These are phyloP conservation scores for Chlamydomonas sp. DNA, from an alignment of 139 green algal species.

Conservation along the genomic window DNA sequence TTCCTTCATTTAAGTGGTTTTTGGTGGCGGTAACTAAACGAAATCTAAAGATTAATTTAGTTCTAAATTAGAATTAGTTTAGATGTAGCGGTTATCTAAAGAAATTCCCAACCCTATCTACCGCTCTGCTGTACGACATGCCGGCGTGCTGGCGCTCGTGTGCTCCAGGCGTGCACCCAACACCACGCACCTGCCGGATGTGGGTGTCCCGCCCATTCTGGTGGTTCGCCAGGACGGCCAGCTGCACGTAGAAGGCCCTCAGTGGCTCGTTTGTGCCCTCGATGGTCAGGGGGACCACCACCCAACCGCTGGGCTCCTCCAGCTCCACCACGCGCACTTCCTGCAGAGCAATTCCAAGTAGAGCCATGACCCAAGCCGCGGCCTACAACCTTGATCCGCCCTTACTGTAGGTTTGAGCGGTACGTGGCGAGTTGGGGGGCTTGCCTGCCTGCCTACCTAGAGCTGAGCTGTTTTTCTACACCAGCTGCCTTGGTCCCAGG, in stretches of 20 bases:
- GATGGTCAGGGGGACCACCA: constrained; percentile 69
- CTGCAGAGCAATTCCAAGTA: constrained; percentile 43
- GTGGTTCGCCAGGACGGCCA: constrained; percentile 92
- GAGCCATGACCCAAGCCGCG: too few relatives aligned
- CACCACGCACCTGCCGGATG: constrained; percentile 73
- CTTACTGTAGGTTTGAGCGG: too few relatives aligned
- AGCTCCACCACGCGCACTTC: constrained; percentile 86
- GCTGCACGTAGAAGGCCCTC: constrained; percentile 69
- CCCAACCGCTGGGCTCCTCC: constrained; percentile 91
- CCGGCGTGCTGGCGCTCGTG: background rate
- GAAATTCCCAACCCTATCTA: background rate
- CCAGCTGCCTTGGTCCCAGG: too few relatives aligned
- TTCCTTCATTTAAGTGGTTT: too few relatives aligned
- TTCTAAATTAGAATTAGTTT: too few relatives aligned
- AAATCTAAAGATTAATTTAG: too few relatives aligned
- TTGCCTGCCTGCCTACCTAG: too few relatives aligned
- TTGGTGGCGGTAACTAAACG: too few relatives aligned
- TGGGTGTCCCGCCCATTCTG: constrained; percentile 98
- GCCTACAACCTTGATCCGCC: too few relatives aligned
- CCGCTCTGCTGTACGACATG: background rate
- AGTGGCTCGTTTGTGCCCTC: constrained; percentile 22
- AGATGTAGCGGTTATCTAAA: too few relatives aligned
- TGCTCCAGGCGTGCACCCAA: background rate
- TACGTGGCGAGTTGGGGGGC: too few relatives aligned
- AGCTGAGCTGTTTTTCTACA: too few relatives aligned